Base-by-base conservation (phyloP, 805 yeast species). In the Starmera quercuum region DNA sequence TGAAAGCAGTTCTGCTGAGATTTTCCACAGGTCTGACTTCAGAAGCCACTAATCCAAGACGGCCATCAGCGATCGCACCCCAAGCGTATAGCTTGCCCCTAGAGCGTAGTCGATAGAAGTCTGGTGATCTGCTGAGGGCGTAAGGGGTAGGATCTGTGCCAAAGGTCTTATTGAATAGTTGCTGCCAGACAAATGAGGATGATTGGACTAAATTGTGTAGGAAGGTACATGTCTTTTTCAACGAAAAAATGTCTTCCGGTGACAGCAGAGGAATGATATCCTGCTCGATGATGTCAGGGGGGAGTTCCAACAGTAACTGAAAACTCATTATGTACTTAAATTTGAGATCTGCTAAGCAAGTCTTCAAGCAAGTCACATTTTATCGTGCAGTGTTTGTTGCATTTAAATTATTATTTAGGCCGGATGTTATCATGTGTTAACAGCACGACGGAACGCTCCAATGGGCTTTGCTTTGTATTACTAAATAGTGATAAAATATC, bases 121-220 rank as follows among this genome's bases (percentile, higher is more conserved):
- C 63, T 1, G 68, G 66, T 83, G 82, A 77, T 42, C 68, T 65
- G 44, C 54, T 55, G 21, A 47, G 42, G 0, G 64, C 51, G 26
- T 58, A 51, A 1, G 76, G 71, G 7, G 61, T 59, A 6, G 69
- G 66, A 28, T 60, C 62, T 6, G 56, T 45, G 6, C 68, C 68
- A 53, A 73, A 78, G 11, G 66, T 59, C 41, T 63, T 63, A 13
- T 51, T 42, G 46, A 60, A 75, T 35, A 74, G 46, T 29, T 52
- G 50, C 32, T 59, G 61, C 73, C 73, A 70, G 1, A 64, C 67
- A n/a, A 41, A 40, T 4, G 63, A 40, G 18, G 74, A 61, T 31
- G 59, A 61, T 27, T 57, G 55, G 19, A 64, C 51, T 18, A 56
- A 45, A 1, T 38, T 10, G 31, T 65, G 51, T 4, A 75, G 43